phyloP scores from a whole-genome alignment of 768 basidiomycete species.

The Lactifluus echinatus region DNA sequence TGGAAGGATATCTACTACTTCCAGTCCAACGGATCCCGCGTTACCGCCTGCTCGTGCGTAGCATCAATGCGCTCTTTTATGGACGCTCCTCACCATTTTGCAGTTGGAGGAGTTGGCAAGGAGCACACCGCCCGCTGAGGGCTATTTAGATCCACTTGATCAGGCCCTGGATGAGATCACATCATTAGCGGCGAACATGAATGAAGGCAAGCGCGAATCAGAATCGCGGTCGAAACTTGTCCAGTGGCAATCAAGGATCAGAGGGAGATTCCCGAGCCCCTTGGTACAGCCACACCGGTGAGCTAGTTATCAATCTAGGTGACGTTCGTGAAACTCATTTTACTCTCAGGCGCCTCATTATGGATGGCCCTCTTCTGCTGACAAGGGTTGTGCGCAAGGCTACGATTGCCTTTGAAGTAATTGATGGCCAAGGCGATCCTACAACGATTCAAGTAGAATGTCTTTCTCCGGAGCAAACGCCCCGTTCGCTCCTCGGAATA shows the following conservation, averaged over 20 bases:
- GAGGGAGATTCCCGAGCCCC: constrained; percentile 91
- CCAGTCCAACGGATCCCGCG: constrained; percentile 96
- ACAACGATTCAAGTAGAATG: constrained; percentile 85
- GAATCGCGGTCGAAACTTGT: constrained; percentile 89
- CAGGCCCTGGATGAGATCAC: constrained; percentile 83
- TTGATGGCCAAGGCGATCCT: constrained; percentile 67
- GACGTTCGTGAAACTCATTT: background rate
- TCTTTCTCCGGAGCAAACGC: constrained; percentile 78
- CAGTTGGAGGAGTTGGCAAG: constrained; percentile 81
- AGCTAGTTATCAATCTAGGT: constrained; percentile 18
- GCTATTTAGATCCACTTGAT: constrained; percentile 74
- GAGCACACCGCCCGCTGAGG: constrained; percentile 72
- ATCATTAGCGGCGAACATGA: constrained; percentile 87
- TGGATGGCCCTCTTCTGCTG: constrained; percentile 80
- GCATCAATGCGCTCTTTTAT: constrained; percentile 2
- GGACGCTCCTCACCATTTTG: background rate
- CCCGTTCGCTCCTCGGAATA: constrained; percentile 69
- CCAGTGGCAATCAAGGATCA: constrained; percentile 83
- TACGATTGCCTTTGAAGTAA: constrained; percentile 70
- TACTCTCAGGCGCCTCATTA: constrained; percentile 66
- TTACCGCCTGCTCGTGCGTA: constrained; percentile 85
- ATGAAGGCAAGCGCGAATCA: constrained; percentile 93
- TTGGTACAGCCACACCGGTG: constrained; percentile 96
- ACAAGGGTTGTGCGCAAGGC: constrained; percentile 89
- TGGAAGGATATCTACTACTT: constrained; percentile 89